Evolutionary conservation across 129 eudicot species (phyloP).

Genomic region (Saussurea involucrata): DNA sequence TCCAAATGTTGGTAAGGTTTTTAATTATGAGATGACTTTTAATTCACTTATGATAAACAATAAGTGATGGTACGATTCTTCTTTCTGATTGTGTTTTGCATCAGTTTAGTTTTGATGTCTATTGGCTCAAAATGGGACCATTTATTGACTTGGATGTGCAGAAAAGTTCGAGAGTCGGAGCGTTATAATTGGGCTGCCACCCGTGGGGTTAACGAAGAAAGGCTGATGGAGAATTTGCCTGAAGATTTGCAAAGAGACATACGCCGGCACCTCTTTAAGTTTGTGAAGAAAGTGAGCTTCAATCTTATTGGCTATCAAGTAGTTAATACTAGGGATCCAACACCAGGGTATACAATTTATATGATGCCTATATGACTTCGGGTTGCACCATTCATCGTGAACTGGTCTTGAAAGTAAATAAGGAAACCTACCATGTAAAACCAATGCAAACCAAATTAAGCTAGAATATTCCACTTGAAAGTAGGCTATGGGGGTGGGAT

Average conservation of each 20-base stretch:
- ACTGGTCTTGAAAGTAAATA: not conserved
- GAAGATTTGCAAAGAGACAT: constrained; percentile 73
- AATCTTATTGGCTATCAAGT: not conserved
- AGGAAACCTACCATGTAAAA: too few relatives aligned
- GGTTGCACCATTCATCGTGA: not conserved
- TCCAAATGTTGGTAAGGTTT: not conserved
- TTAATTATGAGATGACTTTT: not conserved
- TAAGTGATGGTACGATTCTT: not conserved
- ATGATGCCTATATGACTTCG: not conserved
- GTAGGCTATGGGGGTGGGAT: too few relatives aligned
- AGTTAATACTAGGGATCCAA: not conserved
- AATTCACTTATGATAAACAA: not conserved
- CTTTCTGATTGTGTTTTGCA: not conserved
- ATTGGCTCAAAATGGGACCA: not conserved
- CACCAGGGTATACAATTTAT: not conserved
- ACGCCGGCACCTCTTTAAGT: constrained; percentile 56
- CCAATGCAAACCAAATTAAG: too few relatives aligned
- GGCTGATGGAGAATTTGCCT: constrained; percentile 56
- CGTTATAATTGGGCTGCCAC: constrained; percentile 66
- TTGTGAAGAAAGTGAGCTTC: constrained; percentile 51
- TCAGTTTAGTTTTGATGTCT: not conserved
- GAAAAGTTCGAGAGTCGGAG: constrained; percentile 60
- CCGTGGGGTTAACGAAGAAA: constrained; percentile 60
- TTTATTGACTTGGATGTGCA: constrained; percentile 15
- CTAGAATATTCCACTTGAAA: too few relatives aligned